A percentile compares a stretch with the other conserved stretches of the same genome.
Evolutionary conservation across 1,139 yeast species (phyloP).

Genomic region (Zygosaccharomyces sapae): DNA sequence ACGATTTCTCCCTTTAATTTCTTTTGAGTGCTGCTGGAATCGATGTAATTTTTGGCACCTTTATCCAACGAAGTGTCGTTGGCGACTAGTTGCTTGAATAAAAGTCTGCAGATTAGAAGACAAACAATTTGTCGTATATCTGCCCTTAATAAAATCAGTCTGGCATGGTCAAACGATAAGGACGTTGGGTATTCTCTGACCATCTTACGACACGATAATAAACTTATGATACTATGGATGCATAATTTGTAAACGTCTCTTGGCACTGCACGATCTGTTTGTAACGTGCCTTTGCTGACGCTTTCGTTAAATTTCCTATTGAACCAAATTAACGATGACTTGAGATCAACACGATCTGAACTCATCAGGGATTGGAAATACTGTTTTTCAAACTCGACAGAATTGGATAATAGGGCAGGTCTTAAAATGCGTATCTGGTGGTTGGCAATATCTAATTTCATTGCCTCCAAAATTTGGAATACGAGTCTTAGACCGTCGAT

Average conservation of each 20-base stretch:
- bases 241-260: constrained; percentile 31
- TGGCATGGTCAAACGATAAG: constrained; percentile 80
- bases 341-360: constrained; percentile 62
- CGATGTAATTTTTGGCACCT: constrained; percentile 28
- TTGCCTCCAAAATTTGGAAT: constrained; percentile 86
- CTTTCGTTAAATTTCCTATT: constrained; percentile 39
- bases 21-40: constrained; percentile 29
- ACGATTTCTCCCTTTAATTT: constrained; percentile 55
- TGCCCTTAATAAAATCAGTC: constrained; percentile 73
- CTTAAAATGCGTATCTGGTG: constrained; percentile 85
- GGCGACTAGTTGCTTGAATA: constrained; percentile 65
- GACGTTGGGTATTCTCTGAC: constrained; percentile 81
- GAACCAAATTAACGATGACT: constrained; percentile 72
- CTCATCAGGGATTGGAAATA: constrained; percentile 70
- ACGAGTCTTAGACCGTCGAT: constrained; percentile 76
- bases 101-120: constrained; percentile 65
- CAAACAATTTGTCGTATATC: constrained; percentile 84
- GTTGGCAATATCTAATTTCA: constrained; percentile 93
- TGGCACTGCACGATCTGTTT: constrained; percentile 17
- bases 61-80: constrained; percentile 37
- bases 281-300: constrained; percentile 17
- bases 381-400: constrained; percentile 88
- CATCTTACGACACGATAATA: constrained; percentile 75
- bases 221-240: constrained; percentile 42
- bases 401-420: constrained; percentile 81